These are phyloP conservation scores for Solidago caesia DNA, from an alignment of 129 eudicot species.

Conservation along the genomic window DNA sequence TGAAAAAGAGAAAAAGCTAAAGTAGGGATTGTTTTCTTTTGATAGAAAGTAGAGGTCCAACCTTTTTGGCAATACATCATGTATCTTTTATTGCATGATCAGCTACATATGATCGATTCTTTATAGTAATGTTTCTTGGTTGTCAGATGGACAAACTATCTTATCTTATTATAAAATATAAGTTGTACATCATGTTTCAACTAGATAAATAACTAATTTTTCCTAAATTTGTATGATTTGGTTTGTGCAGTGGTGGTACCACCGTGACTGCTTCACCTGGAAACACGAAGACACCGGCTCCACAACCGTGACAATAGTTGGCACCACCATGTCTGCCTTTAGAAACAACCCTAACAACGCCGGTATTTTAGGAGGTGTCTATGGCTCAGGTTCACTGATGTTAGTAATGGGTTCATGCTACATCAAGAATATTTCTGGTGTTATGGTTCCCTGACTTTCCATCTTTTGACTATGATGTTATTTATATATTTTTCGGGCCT, in stretches of 20 bases:
- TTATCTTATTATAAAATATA: too few species aligned
- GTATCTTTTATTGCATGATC: conserved; percentile 3
- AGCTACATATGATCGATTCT: background rate
- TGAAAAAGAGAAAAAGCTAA: conserved; percentile 25
- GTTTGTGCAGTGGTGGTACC: conserved; percentile 22
- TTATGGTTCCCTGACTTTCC: too few species aligned
- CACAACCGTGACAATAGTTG: conserved; percentile 33
- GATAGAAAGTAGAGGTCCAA: conserved; percentile 13
- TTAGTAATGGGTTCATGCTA: conserved; percentile 27
- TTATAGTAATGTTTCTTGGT: background rate
- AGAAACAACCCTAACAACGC: conserved; percentile 40
- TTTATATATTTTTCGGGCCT: too few species aligned
- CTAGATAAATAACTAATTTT: too few species aligned
- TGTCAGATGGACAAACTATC: too few species aligned
- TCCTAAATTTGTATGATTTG: background rate
- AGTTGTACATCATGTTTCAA: too few species aligned
- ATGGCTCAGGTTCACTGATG: conserved; percentile 30
- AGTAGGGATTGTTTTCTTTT: conserved; percentile 24
- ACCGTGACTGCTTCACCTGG: conserved; percentile 5
- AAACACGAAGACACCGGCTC: conserved; percentile 30
- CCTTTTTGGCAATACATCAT: background rate
- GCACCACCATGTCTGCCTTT: conserved; percentile 32
- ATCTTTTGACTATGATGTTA: too few species aligned
- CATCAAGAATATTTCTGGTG: conserved; percentile 1
- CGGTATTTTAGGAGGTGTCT: conserved; percentile 33